Conservation (phyloP, 768 basidiomycete genomes). For the Phallus indusiatus region DNA sequence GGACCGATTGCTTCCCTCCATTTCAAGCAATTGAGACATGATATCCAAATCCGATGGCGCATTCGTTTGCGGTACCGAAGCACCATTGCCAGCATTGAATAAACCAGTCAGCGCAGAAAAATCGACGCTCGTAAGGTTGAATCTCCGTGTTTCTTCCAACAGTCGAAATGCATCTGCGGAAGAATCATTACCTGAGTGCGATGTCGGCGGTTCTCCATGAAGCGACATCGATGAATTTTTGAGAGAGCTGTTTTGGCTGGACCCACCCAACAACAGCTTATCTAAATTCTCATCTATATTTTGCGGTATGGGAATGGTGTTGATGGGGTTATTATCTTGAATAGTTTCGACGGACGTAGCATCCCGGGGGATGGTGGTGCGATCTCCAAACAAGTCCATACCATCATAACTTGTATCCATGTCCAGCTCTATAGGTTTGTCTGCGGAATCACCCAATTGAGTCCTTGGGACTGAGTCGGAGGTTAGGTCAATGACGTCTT, state of each 20-base stretch:
- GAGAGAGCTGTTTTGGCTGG: background rate
- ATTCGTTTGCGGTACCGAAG: background rate
- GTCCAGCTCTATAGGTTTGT: constrained; percentile 77
- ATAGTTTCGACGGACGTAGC: constrained; percentile 11
- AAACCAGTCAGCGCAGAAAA: constrained; percentile 4
- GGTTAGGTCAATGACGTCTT: constrained; percentile 9
- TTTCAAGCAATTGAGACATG: constrained; percentile 7
- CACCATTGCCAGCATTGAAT: background rate
- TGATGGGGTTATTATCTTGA: constrained; percentile 22
- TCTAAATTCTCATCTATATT: constrained; percentile 21
- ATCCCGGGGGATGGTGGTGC: background rate
- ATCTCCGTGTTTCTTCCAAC: background rate
- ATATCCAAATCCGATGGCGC: constrained; percentile 3
- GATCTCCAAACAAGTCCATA: constrained; percentile 45
- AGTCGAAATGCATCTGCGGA: background rate
- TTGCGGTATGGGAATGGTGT: constrained; percentile 16
- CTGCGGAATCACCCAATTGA: constrained; percentile 50
- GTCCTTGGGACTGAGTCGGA: background rate
- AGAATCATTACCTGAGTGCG: background rate
- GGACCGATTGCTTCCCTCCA: background rate
- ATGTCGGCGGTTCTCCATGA: background rate
- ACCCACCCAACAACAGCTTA: background rate
- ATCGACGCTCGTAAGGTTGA: constrained; percentile 3
- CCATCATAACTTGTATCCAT: constrained; percentile 62
- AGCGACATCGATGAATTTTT: background rate